Evolutionary conservation across 2,329 filamentous ascomycete genomes (phyloP), one percentile per base, ranked within the genome.

Genomic region (Botrytis paeoniae): DNA sequence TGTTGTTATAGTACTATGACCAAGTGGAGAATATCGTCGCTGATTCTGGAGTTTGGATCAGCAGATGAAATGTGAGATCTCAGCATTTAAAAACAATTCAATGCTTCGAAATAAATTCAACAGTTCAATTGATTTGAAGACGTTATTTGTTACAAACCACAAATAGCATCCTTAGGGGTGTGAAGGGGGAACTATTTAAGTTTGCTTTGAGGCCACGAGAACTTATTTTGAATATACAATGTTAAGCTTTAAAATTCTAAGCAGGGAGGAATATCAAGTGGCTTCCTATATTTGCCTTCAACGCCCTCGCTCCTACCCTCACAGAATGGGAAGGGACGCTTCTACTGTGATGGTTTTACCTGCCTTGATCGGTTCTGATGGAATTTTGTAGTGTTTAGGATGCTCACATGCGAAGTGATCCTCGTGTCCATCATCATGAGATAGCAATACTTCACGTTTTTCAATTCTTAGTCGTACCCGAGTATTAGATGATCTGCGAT

Each of bases 131-230:
- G 6, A 8, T 57, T 8, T 32, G n/a, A 18, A 29, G 45, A 25
- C 22, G 2, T 25, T 6, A 25, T 25, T 48, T 48, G 7, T 25
- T 9, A 22, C 22, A 25, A 48, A 48, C 3, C 1, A 22, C 45
- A 10, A 48, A 25, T 25, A 25, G 7, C 10, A 48, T 22, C 8
- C 8, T 48, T 0, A 6, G 25, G 7, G 3, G 1, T 5, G n/a
- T 32, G n/a, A 0, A 57, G n/a, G 14, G 29, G n/a, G 14, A 8
- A 29, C 2, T 3, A 29, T 0, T 29, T 4, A 9, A 18, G 14
- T 2, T 3, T 29, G 14, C 25, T 57, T 57, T 57, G 14, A 29
- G n/a, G 18, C 25, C 5, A 4, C n/a, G 29, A 29, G 2, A 8
- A 3, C 6, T 57, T 0, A 14, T 7, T 18, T 29, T 8, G 14